A percentile compares a stretch with the other conserved stretches of the same genome.
Evolutionary conservation across 441 rosid genomes (phyloP).

Genomic region (Pelargonium fulgidum): DNA sequence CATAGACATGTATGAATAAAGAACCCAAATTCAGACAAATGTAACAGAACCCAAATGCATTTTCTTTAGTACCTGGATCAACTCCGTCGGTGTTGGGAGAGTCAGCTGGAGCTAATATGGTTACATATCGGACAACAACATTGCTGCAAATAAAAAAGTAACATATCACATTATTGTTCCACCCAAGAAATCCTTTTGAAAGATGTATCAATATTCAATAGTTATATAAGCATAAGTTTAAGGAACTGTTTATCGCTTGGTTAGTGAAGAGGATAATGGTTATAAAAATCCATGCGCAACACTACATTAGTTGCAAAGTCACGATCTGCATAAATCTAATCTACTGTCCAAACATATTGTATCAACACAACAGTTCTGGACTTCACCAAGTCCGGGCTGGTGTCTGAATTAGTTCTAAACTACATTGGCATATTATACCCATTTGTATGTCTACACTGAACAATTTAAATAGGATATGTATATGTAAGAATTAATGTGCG

Average conservation of each 20-base stretch:
- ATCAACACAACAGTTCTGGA: no score
- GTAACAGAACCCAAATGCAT: background rate
- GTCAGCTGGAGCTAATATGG: background rate
- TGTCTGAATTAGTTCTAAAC: background rate
- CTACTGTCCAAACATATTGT: no score
- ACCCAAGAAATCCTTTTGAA: background rate
- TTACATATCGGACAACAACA: constrained; percentile 6
- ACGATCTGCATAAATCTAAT: no score
- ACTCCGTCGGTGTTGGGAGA: constrained; percentile 4
- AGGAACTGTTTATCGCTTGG: background rate
- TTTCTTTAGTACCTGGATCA: background rate
- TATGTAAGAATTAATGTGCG: no score
- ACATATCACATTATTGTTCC: background rate
- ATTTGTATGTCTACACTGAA: background rate
- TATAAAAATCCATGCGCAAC: background rate
- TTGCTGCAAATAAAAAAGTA: background rate
- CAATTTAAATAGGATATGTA: background rate
- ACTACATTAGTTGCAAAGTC: no score
- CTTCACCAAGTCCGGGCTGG: no score
- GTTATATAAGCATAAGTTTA: background rate
- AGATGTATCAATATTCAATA: background rate
- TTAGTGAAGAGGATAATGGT: background rate
- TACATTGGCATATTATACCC: background rate
- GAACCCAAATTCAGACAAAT: background rate
- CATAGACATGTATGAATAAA: background rate